Base-by-base conservation (phyloP, 2,329 filamentous ascomycete genomes). In the Aureobasidium sp. region DNA sequence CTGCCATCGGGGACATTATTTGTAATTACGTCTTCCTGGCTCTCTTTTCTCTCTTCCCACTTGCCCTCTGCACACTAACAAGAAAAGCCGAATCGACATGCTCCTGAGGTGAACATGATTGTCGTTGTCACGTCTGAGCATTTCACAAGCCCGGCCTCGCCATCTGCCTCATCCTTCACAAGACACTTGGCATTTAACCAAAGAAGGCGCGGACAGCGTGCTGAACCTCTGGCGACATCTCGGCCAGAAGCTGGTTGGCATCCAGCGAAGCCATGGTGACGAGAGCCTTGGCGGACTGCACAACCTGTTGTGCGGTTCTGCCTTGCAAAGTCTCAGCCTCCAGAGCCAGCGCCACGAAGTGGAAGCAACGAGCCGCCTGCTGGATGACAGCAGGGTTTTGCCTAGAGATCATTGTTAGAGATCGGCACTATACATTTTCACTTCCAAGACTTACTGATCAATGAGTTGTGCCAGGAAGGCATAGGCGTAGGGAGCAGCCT, bases 401-500 rank as follows among this genome's bases (percentile, higher is more conserved):
- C 75, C 94, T 97, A 65, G 12, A 52, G 37, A 61, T 65, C 9
- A 41, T 41, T 60, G 70, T 77, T 65, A 76, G 72, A 64, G 61
- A 57, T 41, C 46, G 6, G 7, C 1, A 15, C 34, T 17, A 7
- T 41, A 15, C 29, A 26, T 27, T 23, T 55, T 7, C 32, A 9
- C 34, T 9, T 55, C n/a, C 6, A 46, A 53, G 39, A 87, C 91
- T 84, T 85, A 97, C 94, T 95, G 89, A 68, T 95, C 89, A 73
- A 97, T 97, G 66, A 99, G 77, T 73, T 96, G 88, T 13, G 90
- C 87, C 63, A 99, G 80, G 77, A 96, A 99, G 48, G 87, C 87
- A 73, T 99, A 99, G 1, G 92, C 92, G 74, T 95, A 97, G 15
- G 94, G 94, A 23, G 94, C 94, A 4, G 94, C 94, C 78, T 99